Base-by-base conservation (phyloP, 139 green algal genomes). In the Coelastrella sp. region DNA sequence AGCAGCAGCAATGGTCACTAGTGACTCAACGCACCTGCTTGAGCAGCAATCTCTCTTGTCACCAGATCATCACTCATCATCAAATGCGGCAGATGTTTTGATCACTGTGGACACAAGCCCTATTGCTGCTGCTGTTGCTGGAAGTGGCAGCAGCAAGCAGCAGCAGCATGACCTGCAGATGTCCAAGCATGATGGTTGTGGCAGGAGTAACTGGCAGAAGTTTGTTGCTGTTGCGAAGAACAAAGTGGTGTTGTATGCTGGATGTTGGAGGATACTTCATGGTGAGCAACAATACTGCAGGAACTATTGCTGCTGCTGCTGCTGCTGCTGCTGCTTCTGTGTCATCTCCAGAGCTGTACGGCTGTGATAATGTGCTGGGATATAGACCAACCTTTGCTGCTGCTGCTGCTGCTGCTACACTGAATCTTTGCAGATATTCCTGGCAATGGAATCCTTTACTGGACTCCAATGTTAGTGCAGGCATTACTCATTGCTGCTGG, bases 191-290 rank as follows among this genome's bases (percentile, higher is more conserved):
- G 23, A 17, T 2, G 11, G 9, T 30, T 35, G 34, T 6, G 43
- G 7, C 8, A 3, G 23, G 9, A 81, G 11, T 27, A 81, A 37
- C 27, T 59, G n/a, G 71, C 71, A 63, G n/a, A 17, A 69, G 62
- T 69, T 40, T 79, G 21, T 30, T 15, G 76, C 37, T n/a, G 76
- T 83, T 30, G 57, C 71, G 0, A 41, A 48, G 11, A 71, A 83
- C 57, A 71, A 27, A 25, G 76, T 83, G 11, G 76, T 83, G 76
- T 35, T 59, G 76, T 83, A 83, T 43, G 76, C 76, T 0, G 76
- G 76, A 34, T 60, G 57, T 38, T 83, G 76, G 76, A 34, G 57
- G 19, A 83, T 74, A 19, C 59, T 83, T 11, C 76, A 74, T 21
- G 62, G 62, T 69, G 62, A 69, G 62, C n/a, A n/a, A n/a, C n/a